phyloP scores from a whole-genome alignment of 306 rosid species.

The Lupinus albus region DNA sequence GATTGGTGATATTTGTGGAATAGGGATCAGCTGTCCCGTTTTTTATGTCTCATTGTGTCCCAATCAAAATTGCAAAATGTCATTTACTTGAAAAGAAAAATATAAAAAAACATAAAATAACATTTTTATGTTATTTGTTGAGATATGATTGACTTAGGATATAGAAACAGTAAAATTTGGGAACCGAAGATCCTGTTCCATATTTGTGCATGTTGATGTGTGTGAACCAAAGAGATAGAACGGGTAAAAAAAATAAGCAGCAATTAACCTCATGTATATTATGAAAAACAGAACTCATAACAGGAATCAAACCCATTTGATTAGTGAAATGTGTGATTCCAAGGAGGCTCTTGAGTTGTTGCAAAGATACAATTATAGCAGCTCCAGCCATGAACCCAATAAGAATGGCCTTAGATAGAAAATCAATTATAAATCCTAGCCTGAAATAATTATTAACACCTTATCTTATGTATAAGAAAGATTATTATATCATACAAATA shows the following conservation, averaged over 20 bases:
- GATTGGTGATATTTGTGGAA: too few relatives aligned
- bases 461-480: background rate
- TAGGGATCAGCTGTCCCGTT: too few relatives aligned
- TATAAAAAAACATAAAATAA: too few relatives aligned
- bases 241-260: background rate
- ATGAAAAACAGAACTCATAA: slow-evolving; percentile 72
- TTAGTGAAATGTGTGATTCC: slow-evolving; percentile 82
- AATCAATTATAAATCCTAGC: slow-evolving; percentile 92
- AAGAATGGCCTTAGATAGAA: slow-evolving; percentile 83
- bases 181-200: too few relatives aligned
- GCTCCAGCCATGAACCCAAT: slow-evolving; percentile 99
- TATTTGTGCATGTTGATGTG: background rate
- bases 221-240: background rate
- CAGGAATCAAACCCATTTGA: slow-evolving; percentile 78
- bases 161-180: too few relatives aligned
- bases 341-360: slow-evolving; percentile 85
- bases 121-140: too few relatives aligned
- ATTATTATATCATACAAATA: background rate
- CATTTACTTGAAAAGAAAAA: too few relatives aligned
- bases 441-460: slow-evolving; percentile 48
- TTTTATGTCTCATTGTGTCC: too few relatives aligned
- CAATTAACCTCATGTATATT: slow-evolving; percentile 62
- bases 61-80: too few relatives aligned
- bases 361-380: slow-evolving; percentile 86
- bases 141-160: too few relatives aligned